Evolutionary conservation across 179 eudicot species (phyloP), one percentile per base, ranked within the genome.

Genomic region (Camellia oleifera): DNA sequence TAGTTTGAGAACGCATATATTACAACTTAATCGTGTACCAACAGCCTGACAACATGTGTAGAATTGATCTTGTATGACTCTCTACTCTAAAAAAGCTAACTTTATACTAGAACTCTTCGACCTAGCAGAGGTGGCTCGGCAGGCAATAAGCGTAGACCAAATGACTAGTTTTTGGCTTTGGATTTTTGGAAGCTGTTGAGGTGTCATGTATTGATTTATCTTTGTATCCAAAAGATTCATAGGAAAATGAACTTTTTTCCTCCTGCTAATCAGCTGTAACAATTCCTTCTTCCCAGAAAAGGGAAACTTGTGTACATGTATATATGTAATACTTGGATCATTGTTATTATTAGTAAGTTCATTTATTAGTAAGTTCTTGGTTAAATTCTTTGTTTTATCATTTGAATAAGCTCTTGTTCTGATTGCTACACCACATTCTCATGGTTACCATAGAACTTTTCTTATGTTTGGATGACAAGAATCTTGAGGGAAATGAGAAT

Each of bases 1-100:
- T 89, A 94, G 97, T 88, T 82, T 96, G 91, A 87, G 92, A 88
- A 94, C 98, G 18, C 93, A 94, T 81, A 81, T 84, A 79, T 80
- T 96, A 89, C 99, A 96, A 88, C 88, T 80, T 84, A 90, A 86
- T 84, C 91, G 87, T 78, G 82, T 88, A 86, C 85, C 86, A 81
- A 80, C 85, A 89, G 85, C 92, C 84, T 93, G 97, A 93, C 88
- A 63, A 82, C 88, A 86, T 84, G 64, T 84, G 89, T 87, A 92
- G 89, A 84, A 87, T 92, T 91, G 90, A 88, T 89, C 87, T 73
- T 64, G 40, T 79, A 50, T 89, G 86, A 89, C 89, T 73, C 74
- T 77, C 81, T 63, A 79, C 79, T 76, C 74, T 69, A 79, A 76
- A 79, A 76, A 88, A 70, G 83, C 91, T 87, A 85, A 87, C 89